These are phyloP conservation scores for Hypholoma sublateritium DNA, from an alignment of 768 basidiomycete genomes.

Conservation along the genomic window DNA sequence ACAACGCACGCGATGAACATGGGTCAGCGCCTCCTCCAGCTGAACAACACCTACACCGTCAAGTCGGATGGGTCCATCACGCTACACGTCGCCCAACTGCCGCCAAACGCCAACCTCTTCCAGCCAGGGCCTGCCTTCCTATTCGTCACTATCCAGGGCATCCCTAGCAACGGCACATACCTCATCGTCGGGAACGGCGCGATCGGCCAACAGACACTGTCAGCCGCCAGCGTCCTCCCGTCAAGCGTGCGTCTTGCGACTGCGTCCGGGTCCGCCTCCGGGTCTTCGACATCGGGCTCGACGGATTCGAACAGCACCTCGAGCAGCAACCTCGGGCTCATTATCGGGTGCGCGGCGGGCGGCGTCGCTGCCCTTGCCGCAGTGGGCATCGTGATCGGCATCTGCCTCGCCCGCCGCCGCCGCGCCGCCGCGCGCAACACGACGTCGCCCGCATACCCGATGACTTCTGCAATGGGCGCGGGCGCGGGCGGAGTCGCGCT, in stretches of 20 bases:
- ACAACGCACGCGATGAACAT: slow-evolving; percentile 88
- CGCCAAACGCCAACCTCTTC: slow-evolving; percentile 83
- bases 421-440: slow-evolving; percentile 35
- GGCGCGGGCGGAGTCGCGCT: slow-evolving; percentile 13
- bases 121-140: slow-evolving; percentile 86
- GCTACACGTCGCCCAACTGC: slow-evolving; percentile 79
- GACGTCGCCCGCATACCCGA: slow-evolving; percentile 25
- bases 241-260: slow-evolving; percentile 41
- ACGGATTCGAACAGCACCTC: slow-evolving; percentile 4
- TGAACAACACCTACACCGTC: slow-evolving; percentile 85
- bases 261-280: slow-evolving; percentile 14
- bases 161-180: slow-evolving; percentile 77
- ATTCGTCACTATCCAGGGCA: slow-evolving; percentile 81
- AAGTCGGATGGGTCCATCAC: slow-evolving; percentile 72
- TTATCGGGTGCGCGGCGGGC: slow-evolving; percentile 53
- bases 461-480: slow-evolving; percentile 17
- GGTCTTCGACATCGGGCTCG: not conserved
- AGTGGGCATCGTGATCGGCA: slow-evolving; percentile 52
- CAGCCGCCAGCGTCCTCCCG: slow-evolving; percentile 46
- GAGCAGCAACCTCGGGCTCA: slow-evolving; percentile 34
- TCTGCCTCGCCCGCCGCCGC: slow-evolving; percentile 51
- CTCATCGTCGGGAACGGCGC: slow-evolving; percentile 80
- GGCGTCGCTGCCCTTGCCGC: slow-evolving; percentile 52
- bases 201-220: slow-evolving; percentile 66
- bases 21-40: slow-evolving; percentile 79